Evolutionary conservation across 148 eudicot genomes (phyloP).

Genomic region (Amaranthus hypochondriacus): DNA sequence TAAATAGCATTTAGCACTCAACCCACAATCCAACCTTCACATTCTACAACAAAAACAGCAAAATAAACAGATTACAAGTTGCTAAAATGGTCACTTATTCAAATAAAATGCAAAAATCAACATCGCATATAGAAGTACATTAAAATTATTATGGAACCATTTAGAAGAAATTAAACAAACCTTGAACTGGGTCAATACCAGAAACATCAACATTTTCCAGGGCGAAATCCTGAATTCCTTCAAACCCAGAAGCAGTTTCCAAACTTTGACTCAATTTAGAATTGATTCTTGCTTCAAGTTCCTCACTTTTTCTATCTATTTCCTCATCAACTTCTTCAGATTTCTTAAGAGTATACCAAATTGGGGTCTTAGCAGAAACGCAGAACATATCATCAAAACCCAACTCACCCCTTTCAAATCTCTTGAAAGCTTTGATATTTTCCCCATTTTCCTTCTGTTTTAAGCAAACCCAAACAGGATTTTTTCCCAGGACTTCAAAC

Average conservation of each 20-base stretch:
- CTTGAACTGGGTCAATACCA: conserved; percentile 69
- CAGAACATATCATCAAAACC: conserved; percentile 60
- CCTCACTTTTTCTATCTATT: conserved; percentile 13
- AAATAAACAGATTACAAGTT: not conserved
- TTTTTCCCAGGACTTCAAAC: conserved; percentile 62
- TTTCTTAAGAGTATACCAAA: conserved; percentile 54
- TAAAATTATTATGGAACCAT: not conserved
- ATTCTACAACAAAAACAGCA: not conserved
- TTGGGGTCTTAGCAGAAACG: conserved; percentile 51
- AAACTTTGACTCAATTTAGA: conserved; percentile 44
- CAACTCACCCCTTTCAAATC: conserved; percentile 55
- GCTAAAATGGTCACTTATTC: no score
- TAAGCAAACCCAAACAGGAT: conserved; percentile 61
- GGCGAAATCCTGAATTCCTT: conserved; percentile 35
- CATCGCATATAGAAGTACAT: not conserved
- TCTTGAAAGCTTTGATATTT: conserved; percentile 52
- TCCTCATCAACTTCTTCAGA: conserved; percentile 16
- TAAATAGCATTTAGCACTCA: not conserved
- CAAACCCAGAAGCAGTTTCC: conserved; percentile 27
- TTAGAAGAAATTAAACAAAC: conserved; percentile 29
- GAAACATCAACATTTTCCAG: conserved; percentile 50
- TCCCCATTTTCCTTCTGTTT: not conserved
- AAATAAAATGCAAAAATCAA: not conserved
- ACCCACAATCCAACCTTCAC: not conserved
- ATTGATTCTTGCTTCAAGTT: conserved; percentile 20